A percentile compares a stretch with the other conserved stretches of the same genome.
These are phyloP conservation scores for Kluyveromyces starmeri DNA, from an alignment of 805 yeast species.

Conservation along the genomic window DNA sequence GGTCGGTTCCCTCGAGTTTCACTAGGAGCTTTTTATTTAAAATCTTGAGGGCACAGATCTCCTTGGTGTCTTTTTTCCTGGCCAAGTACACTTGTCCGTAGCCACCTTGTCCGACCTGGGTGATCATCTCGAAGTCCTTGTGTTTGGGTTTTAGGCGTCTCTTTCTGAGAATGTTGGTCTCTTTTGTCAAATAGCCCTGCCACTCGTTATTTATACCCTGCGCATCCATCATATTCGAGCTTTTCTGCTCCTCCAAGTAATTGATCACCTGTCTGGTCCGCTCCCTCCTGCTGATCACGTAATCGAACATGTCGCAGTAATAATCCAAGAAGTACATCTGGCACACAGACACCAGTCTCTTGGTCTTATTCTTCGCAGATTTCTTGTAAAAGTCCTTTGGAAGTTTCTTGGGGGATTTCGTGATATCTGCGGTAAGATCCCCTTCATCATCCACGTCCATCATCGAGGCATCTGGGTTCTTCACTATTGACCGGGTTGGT, in stretches of 20 bases:
- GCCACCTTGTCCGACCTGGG: constrained; percentile 99
- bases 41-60: constrained; percentile 90
- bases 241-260: constrained; percentile 35
- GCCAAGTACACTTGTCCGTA: constrained; percentile 98
- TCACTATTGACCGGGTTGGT: constrained; percentile 23
- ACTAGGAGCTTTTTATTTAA: constrained; percentile 78
- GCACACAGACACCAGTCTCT: constrained; percentile 80
- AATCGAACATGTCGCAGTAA: constrained; percentile 92
- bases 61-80: constrained; percentile 85
- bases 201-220: constrained; percentile 47
- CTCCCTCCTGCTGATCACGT: constrained; percentile 77
- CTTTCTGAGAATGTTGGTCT: constrained; percentile 74
- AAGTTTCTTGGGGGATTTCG: constrained; percentile 29
- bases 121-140: constrained; percentile 90
- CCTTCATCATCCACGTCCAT: constrained; percentile 23
- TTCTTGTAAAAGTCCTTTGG: constrained; percentile 43
- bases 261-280: constrained; percentile 64
- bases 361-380: constrained; percentile 67
- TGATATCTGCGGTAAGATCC: constrained; percentile 17
- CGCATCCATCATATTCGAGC: constrained; percentile 13
- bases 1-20: constrained; percentile 90
- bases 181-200: constrained; percentile 75
- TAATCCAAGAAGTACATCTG: constrained; percentile 91
- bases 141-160: constrained; percentile 87
- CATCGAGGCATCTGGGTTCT: constrained; percentile 14